Percentiles rank a stretch among this genome's conserved stretches.
These are phyloP conservation scores for thale cress (Arabidopsis thaliana) DNA, from an alignment of 345 rosid genomes.

Conservation along the genomic window DNA sequence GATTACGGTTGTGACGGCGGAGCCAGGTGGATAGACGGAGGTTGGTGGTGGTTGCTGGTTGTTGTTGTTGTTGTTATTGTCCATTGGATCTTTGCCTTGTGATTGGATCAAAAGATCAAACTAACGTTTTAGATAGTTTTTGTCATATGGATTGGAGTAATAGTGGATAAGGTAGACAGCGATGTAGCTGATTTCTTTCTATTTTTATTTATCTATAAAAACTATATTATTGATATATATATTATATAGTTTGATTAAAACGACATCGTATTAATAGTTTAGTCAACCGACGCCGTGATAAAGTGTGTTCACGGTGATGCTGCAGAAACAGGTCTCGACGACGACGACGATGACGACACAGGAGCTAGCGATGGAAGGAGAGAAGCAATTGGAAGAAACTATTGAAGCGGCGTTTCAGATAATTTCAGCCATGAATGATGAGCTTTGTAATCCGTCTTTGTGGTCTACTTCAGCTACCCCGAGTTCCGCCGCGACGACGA, in stretches of 20 bases:
- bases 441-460: conserved; percentile 84
- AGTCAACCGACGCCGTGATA: not conserved
- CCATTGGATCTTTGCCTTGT: conserved; percentile 41
- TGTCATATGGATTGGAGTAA: conserved; percentile 30
- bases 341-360: conserved; percentile 61
- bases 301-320: conserved; percentile 28
- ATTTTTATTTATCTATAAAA: not conserved
- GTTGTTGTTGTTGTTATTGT: conserved; percentile 57
- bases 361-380: conserved; percentile 89
- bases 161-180: conserved; percentile 47
- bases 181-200: conserved; percentile 43
- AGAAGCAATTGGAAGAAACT: conserved; percentile 85
- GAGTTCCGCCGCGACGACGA: conserved; percentile 31
- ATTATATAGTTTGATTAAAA: not conserved
- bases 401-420: conserved; percentile 86
- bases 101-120: conserved; percentile 48
- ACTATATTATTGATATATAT: not conserved
- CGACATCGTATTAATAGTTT: not conserved
- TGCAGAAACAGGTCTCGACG: conserved; percentile 35
- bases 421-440: conserved; percentile 89
- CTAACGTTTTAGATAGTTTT: conserved; percentile 25
- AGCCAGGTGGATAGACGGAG: conserved; percentile 55
- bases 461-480: conserved; percentile 68
- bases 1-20: conserved; percentile 52
- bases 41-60: conserved; percentile 53